Percentiles rank a stretch among this genome's conserved stretches.
Evolutionary conservation across 176 grass and related monocot species (phyloP).

Genomic region (Rhynchospora tenuis): DNA sequence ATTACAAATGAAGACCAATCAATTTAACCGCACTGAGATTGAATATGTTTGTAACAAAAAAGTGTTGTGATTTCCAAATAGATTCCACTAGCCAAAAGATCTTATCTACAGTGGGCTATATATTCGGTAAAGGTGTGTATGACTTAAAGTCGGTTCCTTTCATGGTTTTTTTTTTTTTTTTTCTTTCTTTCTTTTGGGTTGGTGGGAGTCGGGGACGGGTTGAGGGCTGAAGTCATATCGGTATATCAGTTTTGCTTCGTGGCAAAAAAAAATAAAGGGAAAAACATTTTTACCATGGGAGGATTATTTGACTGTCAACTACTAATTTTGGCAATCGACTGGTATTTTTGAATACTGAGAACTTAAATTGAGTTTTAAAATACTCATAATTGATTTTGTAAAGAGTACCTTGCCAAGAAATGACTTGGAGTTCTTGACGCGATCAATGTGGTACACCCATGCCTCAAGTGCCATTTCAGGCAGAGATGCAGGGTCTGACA

Average conservation of each 20-base stretch:
- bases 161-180: too few relatives aligned
- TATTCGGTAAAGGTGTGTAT: not conserved
- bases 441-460: constrained; percentile 54
- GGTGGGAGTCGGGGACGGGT: not conserved
- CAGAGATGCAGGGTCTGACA: constrained; percentile 67
- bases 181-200: not conserved
- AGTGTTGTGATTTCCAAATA: not conserved
- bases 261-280: not conserved
- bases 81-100: not conserved
- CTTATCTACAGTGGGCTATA: not conserved
- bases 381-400: not conserved
- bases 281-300: not conserved
- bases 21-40: not conserved
- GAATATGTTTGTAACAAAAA: not conserved
- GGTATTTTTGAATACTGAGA: not conserved
- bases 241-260: not conserved
- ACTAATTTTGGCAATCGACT: not conserved
- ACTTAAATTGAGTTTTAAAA: not conserved
- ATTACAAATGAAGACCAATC: not conserved
- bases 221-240: not conserved
- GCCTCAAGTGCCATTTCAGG: constrained; percentile 51
- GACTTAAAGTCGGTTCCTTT: not conserved
- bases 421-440: constrained; percentile 33
- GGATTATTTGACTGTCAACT: not conserved
- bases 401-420: constrained; percentile 51